A percentile compares a stretch with the other conserved stretches of the same genome.
Evolutionary conservation across 495 filamentous ascomycete species (phyloP).

Genomic region (Cercophora sp.): DNA sequence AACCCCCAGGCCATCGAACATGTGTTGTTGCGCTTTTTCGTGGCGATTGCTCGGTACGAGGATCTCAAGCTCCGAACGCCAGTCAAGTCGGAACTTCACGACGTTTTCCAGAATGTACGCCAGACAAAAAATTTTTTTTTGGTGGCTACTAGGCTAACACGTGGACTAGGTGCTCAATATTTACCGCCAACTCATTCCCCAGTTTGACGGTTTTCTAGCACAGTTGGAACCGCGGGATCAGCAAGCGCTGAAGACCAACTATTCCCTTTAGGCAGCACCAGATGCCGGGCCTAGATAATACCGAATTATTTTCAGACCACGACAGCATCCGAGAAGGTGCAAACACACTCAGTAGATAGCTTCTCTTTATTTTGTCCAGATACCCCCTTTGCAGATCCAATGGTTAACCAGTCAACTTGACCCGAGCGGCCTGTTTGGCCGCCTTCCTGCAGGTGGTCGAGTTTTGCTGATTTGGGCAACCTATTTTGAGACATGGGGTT

Average conservation of each 20-base stretch:
- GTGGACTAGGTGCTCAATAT: slow-evolving; percentile 66
- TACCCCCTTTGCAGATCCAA: too few species aligned
- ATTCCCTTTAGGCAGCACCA: slow-evolving; percentile 24
- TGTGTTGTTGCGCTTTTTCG: slow-evolving; percentile 77
- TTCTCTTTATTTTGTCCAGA: background rate
- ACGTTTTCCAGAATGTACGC: slow-evolving; percentile 44
- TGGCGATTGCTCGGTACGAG: slow-evolving; percentile 72
- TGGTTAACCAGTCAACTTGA: too few species aligned
- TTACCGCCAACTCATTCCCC: slow-evolving; percentile 80
- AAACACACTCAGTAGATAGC: slow-evolving; percentile 1
- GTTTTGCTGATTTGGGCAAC: too few species aligned
- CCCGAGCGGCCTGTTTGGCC: too few species aligned
- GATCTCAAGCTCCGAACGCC: slow-evolving; percentile 48
- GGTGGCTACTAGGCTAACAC: background rate
- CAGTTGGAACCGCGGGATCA: slow-evolving; percentile 62
- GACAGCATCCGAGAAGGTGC: background rate
- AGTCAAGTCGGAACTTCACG: slow-evolving; percentile 43
- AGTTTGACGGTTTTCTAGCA: slow-evolving; percentile 74
- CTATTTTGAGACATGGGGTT: too few species aligned
- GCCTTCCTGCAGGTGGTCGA: too few species aligned
- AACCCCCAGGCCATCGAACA: slow-evolving; percentile 93
- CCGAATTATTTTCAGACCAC: background rate
- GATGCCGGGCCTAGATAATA: background rate
- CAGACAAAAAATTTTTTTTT: background rate
- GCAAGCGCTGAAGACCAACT: slow-evolving; percentile 43